Conservation (phyloP, 225 moss, liverwort and hornwort genomes). For the Straminergon stramineum region DNA sequence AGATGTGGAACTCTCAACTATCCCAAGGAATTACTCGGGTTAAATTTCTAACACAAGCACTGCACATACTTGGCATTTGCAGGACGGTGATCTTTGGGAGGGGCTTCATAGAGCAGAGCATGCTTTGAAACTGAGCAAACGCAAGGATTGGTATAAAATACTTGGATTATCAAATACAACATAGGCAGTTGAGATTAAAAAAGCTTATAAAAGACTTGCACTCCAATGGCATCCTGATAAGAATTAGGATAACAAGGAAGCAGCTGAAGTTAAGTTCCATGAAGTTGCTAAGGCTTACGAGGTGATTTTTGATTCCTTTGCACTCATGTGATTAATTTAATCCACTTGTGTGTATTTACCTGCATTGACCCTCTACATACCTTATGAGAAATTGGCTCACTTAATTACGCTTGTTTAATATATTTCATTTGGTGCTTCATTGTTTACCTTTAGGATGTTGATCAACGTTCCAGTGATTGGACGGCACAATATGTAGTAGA, state of each 20-base stretch:
- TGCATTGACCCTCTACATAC: neutral
- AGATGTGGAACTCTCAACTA: neutral
- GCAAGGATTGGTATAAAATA: conserved; percentile 93
- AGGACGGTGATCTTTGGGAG: conserved; percentile 72
- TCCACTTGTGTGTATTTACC: neutral
- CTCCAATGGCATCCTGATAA: conserved; percentile 99
- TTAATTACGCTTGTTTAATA: neutral
- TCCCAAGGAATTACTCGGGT: neutral
- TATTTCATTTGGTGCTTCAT: neutral
- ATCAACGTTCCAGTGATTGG: neutral
- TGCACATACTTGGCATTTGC: neutral
- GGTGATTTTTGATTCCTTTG: conserved; percentile 16
- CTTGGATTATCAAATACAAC: conserved; percentile 68
- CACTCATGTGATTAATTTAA: neutral
- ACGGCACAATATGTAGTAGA: no score
- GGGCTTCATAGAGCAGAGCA: conserved; percentile 76
- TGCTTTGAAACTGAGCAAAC: conserved; percentile 77
- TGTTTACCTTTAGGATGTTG: neutral
- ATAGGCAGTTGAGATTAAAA: conserved; percentile 73
- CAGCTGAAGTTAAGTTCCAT: conserved; percentile 72
- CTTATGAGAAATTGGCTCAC: neutral
- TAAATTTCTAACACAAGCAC: neutral
- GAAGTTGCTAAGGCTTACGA: conserved; percentile 97
- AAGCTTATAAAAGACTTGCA: conserved; percentile 80
- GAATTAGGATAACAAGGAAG: conserved; percentile 78